phyloP scores from a whole-genome alignment of 2,329 filamentous ascomycete species.

The Hymenoscyphus albidus region DNA sequence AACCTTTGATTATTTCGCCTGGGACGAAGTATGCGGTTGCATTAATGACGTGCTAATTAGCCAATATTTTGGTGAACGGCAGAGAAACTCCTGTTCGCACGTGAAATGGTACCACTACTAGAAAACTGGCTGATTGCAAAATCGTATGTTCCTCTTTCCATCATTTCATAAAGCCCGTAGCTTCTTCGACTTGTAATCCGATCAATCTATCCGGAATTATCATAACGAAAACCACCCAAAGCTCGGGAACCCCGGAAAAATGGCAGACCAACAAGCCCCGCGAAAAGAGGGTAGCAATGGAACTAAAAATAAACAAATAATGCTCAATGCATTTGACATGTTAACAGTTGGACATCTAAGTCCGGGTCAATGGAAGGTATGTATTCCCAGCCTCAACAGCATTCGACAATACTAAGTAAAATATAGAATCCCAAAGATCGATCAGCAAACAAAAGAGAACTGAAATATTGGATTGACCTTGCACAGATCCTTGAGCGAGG shows the following conservation, averaged over 20 bases:
- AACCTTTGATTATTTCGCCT: no score
- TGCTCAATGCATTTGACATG: conserved; percentile 65
- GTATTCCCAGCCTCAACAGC: conserved; percentile 9
- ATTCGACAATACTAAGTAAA: neutral
- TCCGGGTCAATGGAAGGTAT: conserved; percentile 63
- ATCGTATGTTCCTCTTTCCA: no score
- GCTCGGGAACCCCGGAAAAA: neutral
- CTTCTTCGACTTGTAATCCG: neutral
- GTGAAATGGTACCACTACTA: no score
- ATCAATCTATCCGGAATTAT: neutral
- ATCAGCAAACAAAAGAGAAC: conserved; percentile 55
- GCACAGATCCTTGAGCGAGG: conserved; percentile 59
- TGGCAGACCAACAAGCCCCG: neutral
- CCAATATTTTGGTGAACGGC: no score
- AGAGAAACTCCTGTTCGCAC: no score
- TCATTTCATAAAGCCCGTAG: neutral
- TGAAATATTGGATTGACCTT: conserved; percentile 61
- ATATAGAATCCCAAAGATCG: conserved; percentile 55
- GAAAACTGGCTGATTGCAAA: no score
- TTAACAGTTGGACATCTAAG: conserved; percentile 60
- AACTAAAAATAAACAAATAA: conserved; percentile 47
- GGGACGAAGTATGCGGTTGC: no score
- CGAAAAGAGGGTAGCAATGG: neutral
- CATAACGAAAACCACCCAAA: neutral
- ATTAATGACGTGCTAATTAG: no score